A percentile compares a stretch with the other conserved stretches of the same genome.
Evolutionary conservation across 148 eudicot species (phyloP).

Genomic region (Rhododendron ferrugineum): DNA sequence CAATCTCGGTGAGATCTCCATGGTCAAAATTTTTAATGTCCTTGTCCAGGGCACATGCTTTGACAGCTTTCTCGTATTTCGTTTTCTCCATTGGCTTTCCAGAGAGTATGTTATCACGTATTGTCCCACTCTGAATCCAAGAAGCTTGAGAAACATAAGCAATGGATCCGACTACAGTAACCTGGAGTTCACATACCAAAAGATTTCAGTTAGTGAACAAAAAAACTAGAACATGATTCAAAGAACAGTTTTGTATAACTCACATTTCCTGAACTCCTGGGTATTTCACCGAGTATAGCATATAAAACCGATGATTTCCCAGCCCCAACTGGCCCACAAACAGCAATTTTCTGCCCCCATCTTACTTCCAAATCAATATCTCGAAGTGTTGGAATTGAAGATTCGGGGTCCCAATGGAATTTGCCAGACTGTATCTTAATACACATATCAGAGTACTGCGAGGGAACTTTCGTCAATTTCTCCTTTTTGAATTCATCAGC

Average conservation of each 20-base stretch:
- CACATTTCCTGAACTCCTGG: conserved; percentile 47
- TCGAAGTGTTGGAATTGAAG: conserved; percentile 22
- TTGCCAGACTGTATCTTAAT: conserved; percentile 25
- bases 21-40: conserved; percentile 35
- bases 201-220: not conserved
- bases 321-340: conserved; percentile 67
- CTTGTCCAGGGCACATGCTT: conserved; percentile 47
- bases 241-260: conserved; percentile 9
- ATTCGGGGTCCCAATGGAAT: conserved; percentile 48
- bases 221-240: not conserved
- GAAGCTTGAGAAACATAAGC: conserved; percentile 58
- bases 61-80: conserved; percentile 40
- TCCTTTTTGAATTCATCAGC: conserved; percentile 38
- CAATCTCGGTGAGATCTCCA: conserved; percentile 64
- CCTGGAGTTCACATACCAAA: conserved; percentile 27
- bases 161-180: conserved; percentile 39
- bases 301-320: conserved; percentile 59
- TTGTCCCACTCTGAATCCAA: conserved; percentile 63
- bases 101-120: conserved; percentile 47
- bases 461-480: not conserved
- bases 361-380: conserved; percentile 31
- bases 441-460: conserved; percentile 2
- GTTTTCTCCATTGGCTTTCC: conserved; percentile 44
- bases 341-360: conserved; percentile 40
- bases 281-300: conserved; percentile 59